Evolutionary conservation across 805 yeast species (phyloP).

Genomic region (Tetrapisispora namnaoensis): DNA sequence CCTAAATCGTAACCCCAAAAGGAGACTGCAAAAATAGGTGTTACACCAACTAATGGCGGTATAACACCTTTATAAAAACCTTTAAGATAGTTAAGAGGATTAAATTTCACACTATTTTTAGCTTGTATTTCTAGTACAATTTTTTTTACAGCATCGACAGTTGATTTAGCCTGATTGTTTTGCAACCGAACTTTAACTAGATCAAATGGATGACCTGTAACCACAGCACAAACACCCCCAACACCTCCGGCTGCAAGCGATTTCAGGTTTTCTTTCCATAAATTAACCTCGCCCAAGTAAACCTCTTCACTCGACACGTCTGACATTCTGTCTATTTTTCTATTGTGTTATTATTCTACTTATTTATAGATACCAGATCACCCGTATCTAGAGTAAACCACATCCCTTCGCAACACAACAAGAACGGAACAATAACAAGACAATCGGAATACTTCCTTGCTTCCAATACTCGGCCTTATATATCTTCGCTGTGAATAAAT

Average conservation of each 20-base stretch:
- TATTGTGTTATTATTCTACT: background rate
- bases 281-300: background rate
- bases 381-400: too few species aligned
- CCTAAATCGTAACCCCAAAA: slow-evolving; percentile 98
- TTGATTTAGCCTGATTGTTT: slow-evolving; percentile 52
- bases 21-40: slow-evolving; percentile 96
- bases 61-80: slow-evolving; percentile 91
- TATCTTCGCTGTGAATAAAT: too few species aligned
- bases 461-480: too few species aligned
- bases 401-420: too few species aligned
- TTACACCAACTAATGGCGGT: slow-evolving; percentile 92
- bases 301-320: slow-evolving; percentile 1
- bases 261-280: slow-evolving; percentile 46
- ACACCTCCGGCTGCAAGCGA: slow-evolving; percentile 90
- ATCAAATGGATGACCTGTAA: slow-evolving; percentile 96
- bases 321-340: background rate
- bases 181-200: slow-evolving; percentile 86
- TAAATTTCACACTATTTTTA: background rate
- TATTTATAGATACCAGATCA: too few species aligned
- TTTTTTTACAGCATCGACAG: slow-evolving; percentile 56
- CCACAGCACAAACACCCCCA: slow-evolving; percentile 92
- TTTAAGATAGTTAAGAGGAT: slow-evolving; percentile 3
- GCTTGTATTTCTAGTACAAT: slow-evolving; percentile 42
- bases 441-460: too few species aligned
- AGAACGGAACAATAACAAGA: too few species aligned